phyloP scores from a whole-genome alignment of 805 yeast species.

The Metschnikowia reukaufii region DNA sequence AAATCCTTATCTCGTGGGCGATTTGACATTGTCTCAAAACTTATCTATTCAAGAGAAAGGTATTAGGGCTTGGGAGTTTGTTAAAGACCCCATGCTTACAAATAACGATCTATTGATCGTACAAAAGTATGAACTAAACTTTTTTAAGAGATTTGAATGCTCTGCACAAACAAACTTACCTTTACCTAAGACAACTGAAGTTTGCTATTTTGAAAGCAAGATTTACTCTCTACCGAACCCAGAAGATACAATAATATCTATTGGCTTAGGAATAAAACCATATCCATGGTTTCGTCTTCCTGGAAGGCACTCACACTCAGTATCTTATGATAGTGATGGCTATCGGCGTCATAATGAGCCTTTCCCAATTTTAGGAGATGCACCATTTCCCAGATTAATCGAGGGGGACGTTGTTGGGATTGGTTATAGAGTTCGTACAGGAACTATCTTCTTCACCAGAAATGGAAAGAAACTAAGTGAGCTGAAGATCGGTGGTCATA shows the following conservation, averaged over 20 bases:
- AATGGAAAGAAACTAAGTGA: conserved; percentile 89
- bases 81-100: conserved; percentile 53
- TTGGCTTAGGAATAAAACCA: conserved; percentile 84
- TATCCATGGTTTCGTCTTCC: conserved; percentile 94
- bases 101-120: conserved; percentile 59
- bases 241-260: conserved; percentile 54
- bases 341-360: conserved; percentile 78
- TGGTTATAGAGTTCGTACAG: conserved; percentile 79
- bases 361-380: conserved; percentile 49
- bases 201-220: conserved; percentile 86
- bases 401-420: conserved; percentile 93
- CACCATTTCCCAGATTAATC: conserved; percentile 55
- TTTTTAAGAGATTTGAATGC: conserved; percentile 58
- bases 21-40: conserved; percentile 56
- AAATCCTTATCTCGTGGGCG: conserved; percentile 41
- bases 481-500: conserved; percentile 76
- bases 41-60: conserved; percentile 82
- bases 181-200: conserved; percentile 76
- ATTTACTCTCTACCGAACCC: conserved; percentile 69
- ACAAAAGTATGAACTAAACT: conserved; percentile 62
- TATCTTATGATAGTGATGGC: conserved; percentile 88
- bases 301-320: conserved; percentile 82
- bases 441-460: conserved; percentile 89
- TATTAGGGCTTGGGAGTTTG: conserved; percentile 86
- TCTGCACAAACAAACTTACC: conserved; percentile 82